Evolutionary conservation across 495 filamentous ascomycete species (phyloP).

Genomic region (Penicillium diatomitis): DNA sequence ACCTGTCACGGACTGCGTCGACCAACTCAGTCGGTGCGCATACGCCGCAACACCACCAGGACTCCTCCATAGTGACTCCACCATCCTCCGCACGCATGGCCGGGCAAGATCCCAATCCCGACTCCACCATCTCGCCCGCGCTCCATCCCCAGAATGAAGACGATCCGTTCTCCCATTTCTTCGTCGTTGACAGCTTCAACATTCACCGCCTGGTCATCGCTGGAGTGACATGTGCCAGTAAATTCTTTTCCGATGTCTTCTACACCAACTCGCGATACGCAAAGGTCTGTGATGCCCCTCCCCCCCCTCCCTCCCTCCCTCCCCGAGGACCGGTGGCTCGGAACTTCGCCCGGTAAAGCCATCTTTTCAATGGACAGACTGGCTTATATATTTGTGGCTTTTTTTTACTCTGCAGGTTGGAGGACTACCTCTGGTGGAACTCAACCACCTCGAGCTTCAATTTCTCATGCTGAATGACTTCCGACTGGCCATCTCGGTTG

Average conservation of each 20-base stretch:
- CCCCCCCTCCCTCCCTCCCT: neutral
- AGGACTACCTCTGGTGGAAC: constrained; percentile 86
- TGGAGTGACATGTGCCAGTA: constrained; percentile 96
- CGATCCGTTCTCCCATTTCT: constrained; percentile 66
- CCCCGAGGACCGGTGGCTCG: no score
- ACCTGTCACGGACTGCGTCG: neutral
- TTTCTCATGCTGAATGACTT: constrained; percentile 97
- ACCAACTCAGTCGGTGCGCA: constrained; percentile 4
- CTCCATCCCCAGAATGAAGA: constrained; percentile 39
- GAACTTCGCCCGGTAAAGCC: no score
- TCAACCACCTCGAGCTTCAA: constrained; percentile 95
- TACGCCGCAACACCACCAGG: constrained; percentile 7
- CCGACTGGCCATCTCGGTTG: constrained; percentile 83
- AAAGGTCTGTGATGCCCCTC: constrained; percentile 55
- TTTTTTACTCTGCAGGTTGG: constrained; percentile 57
- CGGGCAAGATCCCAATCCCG: constrained; percentile 25
- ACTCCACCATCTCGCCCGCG: constrained; percentile 25
- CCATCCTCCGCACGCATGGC: constrained; percentile 25
- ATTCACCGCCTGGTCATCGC: constrained; percentile 97
- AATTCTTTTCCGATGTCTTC: constrained; percentile 99
- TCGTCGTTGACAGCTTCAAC: constrained; percentile 98
- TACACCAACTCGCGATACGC: constrained; percentile 99
- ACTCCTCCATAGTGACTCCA: constrained; percentile 29
- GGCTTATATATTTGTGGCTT: neutral
- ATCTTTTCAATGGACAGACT: neutral